Evolutionary conservation across 208 protist species (phyloP), one percentile per base, ranked within the genome.

Genomic region (Acanthamoeba sp.): DNA sequence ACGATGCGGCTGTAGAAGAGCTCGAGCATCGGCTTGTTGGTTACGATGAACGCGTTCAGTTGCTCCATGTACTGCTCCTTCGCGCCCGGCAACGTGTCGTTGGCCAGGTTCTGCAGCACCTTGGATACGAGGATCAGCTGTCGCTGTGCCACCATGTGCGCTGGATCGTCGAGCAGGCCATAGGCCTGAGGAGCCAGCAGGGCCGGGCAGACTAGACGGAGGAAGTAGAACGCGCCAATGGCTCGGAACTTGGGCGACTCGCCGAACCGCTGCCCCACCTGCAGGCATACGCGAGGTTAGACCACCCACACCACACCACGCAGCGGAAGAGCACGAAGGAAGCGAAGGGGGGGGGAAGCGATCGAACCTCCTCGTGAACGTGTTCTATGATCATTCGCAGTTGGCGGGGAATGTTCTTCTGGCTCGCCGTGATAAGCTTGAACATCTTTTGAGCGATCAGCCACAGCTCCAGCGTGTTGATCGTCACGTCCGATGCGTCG

Each of bases 91-190:
- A 82, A 10, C 7, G 89, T 82, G 45, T 64, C 64, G 48, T 93
- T 93, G 64, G 89, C 89, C 64, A 93, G 89, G 38, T 93, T 93
- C 64, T 93, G 89, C 18, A 93, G 40, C 24, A 82, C 50, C 66
- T 93, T 93, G 36, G 89, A 32, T 10, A 93, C 59, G 2, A 93
- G 89, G 64, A 93, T 82, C 36, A 93, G 42, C 45, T 76, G 64
- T 32, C 89, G 36, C 50, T 93, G 57, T 18, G 89, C 89, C 66
- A 87, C 78, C 78, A 62, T 42, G 42, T 91, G 85, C 12, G 85
- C 16, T 10, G 85, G 85, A 14, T 16, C 32, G 7, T 91, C 85
- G 29, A 91, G 59, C 36, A 91, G 34, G 36, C 85, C 85, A 48
- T 73, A 91, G 24, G 29, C 59, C 36, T 91, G 85, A 29, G 85